Evolutionary conservation across 1,284 basidiomycete genomes (phyloP).

Genomic region (Cronartium quercuum): DNA sequence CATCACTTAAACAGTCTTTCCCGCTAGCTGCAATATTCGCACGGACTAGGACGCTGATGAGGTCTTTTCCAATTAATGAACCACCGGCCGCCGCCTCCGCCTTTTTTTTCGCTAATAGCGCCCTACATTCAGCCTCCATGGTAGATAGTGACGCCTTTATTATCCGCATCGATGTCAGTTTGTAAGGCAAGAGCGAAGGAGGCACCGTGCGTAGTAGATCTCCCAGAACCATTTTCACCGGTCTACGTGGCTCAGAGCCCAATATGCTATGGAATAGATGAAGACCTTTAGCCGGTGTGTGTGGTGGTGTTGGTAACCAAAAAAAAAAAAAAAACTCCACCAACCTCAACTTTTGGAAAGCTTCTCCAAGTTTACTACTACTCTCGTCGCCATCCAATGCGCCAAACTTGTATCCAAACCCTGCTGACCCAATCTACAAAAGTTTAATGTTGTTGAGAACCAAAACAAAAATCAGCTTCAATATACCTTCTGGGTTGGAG

Average conservation of each 20-base stretch:
- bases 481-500: not conserved
- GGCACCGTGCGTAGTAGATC: not conserved
- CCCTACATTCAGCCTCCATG: slow-evolving; percentile 33
- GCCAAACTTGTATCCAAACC: not conserved
- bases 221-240: not conserved
- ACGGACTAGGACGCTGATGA: slow-evolving; percentile 26
- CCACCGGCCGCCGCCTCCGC: slow-evolving; percentile 9
- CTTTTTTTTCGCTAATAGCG: slow-evolving; percentile 5
- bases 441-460: not conserved
- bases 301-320: not conserved
- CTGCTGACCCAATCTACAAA: not conserved
- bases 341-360: not conserved
- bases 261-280: not conserved
- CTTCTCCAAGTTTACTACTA: not conserved
- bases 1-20: not conserved
- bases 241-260: not conserved
- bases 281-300: not conserved
- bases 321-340: not conserved
- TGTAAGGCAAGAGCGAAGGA: not conserved
- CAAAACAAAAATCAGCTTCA: not conserved
- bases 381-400: not conserved
- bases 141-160: slow-evolving; percentile 53
- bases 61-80: slow-evolving; percentile 19
- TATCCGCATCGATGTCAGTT: slow-evolving; percentile 51
- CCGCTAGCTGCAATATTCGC: slow-evolving; percentile 15